Base-by-base conservation (phyloP, 805 yeast genomes). In the Zygotorulaspora danielsina region DNA sequence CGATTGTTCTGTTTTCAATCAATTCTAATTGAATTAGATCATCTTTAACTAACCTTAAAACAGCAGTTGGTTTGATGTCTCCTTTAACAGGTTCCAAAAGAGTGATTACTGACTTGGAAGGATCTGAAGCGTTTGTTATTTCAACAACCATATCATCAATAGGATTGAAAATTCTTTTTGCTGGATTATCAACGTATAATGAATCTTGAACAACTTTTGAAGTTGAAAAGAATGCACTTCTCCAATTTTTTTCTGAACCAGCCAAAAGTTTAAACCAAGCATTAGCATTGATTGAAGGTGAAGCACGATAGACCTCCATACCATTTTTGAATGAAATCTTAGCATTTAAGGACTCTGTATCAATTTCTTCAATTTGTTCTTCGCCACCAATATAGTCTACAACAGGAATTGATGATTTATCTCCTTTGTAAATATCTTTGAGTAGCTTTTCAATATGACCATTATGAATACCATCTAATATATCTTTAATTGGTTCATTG, bases 401-500 rank as follows among this genome's bases (percentile, higher is more conserved):
- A 49, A 74, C 79, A 38, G 97, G 97, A 54, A 93, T 81, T 52
- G 69, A 70, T 15, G 88, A 67, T 41, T 63, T 77, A 57, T 87
- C 89, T 49, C 79, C 81, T 42, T 63, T 65, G 67, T 93, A 93
- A 39, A 70, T 76, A 47, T 85, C 90, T 46, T 71, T 67, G 53
- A 88, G 59, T 59, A 84, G 73, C 53, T 65, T 77, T 42, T 69
- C 67, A 60, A 93, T 83, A 67, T 89, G 97, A 45, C 96, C 96
- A 25, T 88, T 79, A 59, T 93, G 96, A 46, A 93, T 81, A 52
- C 75, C 70, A 61, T 90, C 97, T 69, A 93, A 69, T 53, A 93
- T 88, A 32, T 83, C 84, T 66, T 84, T 81, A 59, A 93, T 85
- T 56, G 98, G 97, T 70, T 87, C 96, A 61, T 93, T 81, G 45